These are phyloP conservation scores for Linum usitatissimum DNA, from an alignment of 345 rosid genomes.

Conservation along the genomic window DNA sequence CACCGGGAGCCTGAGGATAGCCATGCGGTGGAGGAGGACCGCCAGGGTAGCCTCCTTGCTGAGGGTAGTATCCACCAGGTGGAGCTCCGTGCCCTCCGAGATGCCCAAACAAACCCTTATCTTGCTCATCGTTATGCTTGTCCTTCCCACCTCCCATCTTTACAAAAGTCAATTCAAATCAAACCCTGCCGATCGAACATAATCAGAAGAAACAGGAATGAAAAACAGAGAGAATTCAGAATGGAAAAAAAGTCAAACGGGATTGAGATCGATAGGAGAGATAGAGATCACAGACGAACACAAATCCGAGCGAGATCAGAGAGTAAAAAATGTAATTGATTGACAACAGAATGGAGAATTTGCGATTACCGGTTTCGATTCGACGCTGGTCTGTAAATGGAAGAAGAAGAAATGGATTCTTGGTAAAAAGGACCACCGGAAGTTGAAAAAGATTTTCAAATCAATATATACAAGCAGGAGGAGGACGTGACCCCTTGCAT, in stretches of 20 bases:
- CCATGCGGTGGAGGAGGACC: slow-evolving; percentile 23
- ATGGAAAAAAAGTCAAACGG: too few species aligned
- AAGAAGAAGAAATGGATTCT: background rate
- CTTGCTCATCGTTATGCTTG: slow-evolving; percentile 26
- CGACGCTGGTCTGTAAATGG: background rate
- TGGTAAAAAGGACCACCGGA: background rate
- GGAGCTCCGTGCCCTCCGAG: slow-evolving; percentile 27
- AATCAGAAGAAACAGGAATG: background rate
- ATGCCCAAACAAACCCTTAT: slow-evolving; percentile 43
- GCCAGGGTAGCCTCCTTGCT: slow-evolving; percentile 29
- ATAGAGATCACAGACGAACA: background rate
- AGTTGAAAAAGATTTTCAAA: background rate
- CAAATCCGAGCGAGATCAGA: background rate
- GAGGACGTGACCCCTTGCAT: background rate
- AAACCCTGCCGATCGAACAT: background rate
- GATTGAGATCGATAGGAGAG: too few species aligned
- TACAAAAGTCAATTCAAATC: background rate
- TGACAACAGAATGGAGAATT: background rate
- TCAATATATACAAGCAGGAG: too few species aligned
- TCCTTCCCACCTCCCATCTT: slow-evolving; percentile 54
- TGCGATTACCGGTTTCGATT: background rate
- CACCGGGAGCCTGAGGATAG: background rate
- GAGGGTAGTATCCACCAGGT: slow-evolving; percentile 23
- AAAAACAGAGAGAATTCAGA: too few species aligned
- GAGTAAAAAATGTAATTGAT: background rate